phyloP scores from a whole-genome alignment of 2,329 filamentous ascomycete species.

The Pyrenophora graminea region DNA sequence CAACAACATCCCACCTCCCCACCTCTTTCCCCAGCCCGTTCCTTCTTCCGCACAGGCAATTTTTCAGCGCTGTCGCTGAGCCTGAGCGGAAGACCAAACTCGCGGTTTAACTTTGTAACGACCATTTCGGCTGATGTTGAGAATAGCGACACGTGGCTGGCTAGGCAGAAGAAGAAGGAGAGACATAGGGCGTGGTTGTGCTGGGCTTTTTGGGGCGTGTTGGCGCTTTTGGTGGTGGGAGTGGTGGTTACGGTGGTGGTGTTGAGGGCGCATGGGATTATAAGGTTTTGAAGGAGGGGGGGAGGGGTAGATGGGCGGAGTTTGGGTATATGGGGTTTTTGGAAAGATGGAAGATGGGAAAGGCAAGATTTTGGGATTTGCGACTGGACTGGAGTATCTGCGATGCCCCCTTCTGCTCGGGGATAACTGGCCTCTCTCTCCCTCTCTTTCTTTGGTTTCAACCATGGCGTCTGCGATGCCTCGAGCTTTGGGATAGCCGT shows the following conservation, averaged over 20 bases:
- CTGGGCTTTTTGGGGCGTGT: constrained; percentile 53
- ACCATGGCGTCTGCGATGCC: too few relatives aligned
- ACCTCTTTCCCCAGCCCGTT: background rate
- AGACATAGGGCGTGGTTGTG: constrained; percentile 54
- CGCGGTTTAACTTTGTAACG: constrained; percentile 41
- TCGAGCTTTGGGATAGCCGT: too few relatives aligned
- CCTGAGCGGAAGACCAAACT: constrained; percentile 31
- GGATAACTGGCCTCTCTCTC: too few relatives aligned
- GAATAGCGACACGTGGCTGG: constrained; percentile 59
- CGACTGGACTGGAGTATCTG: too few relatives aligned
- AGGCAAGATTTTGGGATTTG: too few relatives aligned
- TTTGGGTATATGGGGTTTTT: too few relatives aligned
- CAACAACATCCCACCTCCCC: background rate
- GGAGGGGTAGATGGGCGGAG: too few relatives aligned
- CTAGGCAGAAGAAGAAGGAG: constrained; percentile 54
- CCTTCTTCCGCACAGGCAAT: constrained; percentile 20
- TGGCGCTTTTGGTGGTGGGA: constrained; percentile 52
- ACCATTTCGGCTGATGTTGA: constrained; percentile 34
- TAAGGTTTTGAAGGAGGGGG: constrained; percentile 3
- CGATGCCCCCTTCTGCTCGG: too few relatives aligned
- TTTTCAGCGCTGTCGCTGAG: constrained; percentile 29
- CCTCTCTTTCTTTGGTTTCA: too few relatives aligned
- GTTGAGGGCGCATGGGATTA: constrained; percentile 39
- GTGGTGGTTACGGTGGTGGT: constrained; percentile 54
- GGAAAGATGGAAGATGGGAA: background rate